Base-by-base conservation (phyloP, 2,329 filamentous ascomycete species). In the Colletotrichum camelliae region DNA sequence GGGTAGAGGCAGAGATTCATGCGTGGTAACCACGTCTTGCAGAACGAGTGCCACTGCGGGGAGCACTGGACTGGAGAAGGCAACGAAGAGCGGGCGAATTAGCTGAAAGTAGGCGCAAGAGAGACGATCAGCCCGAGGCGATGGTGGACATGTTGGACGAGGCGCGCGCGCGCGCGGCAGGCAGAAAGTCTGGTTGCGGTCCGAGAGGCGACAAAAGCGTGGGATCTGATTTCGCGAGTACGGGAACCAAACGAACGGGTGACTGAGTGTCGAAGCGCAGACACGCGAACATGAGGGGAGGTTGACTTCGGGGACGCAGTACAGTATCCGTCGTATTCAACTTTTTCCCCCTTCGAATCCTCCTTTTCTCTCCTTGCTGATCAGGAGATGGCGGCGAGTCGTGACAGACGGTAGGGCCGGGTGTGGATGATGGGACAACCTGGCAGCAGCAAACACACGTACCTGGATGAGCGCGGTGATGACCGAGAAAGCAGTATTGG, bases 1-100 rank as follows among this genome's bases (percentile, higher is more conserved):
- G 37, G 73, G 62, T 57, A 55, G 43, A 76, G 66, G 73, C 60
- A 76, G 37, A 73, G 43, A 74, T 76, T 77, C 74, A 77, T 77
- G 76, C 73, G 73, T 70, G 43, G 67, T 71, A 66, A 75, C 60
- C 66, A 71, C 60, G 65, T 75, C 66, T 39, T 67, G 66, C 39
- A 75, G 71, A 69, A 66, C 29, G 21, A 65, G 60, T 70, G 60
- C 64, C 65, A 74, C 74, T 68, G 58, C 64, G 43, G 71, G 43
- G 33, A 48, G 48, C 24, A 21, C 43, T 66, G 35, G 27, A 61
- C 21, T 62, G 39, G 43, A 67, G 33, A 13, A 65, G 27, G 60
- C 48, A 27, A 67, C 24, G 48, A 29, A 55, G 70, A 73, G 39
- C 61, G 62, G 66, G 52, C 60, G 31, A 58, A 64, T 39, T 57